These are phyloP conservation scores for Fusarium chuoi DNA, from an alignment of 2,329 filamentous ascomycete species.

Conservation along the genomic window DNA sequence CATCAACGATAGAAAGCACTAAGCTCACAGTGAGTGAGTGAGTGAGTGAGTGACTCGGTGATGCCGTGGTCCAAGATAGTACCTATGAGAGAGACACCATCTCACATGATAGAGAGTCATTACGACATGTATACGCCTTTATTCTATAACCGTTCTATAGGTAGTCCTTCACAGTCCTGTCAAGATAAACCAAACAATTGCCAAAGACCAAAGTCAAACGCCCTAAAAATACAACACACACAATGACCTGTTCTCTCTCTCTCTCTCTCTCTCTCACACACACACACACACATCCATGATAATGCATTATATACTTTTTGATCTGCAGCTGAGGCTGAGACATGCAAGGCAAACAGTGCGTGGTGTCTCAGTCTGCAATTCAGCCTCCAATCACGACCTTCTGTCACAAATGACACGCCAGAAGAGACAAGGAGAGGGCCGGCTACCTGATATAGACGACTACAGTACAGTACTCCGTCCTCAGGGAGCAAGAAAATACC, in stretches of 20 bases:
- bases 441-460: not conserved
- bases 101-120: not conserved
- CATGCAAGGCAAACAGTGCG: constrained; percentile 19
- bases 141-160: not conserved
- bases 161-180: not conserved
- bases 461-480: not conserved
- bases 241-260: not conserved
- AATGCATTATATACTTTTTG: not conserved
- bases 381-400: constrained; percentile 15
- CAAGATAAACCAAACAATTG: not conserved
- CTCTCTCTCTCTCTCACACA: too few species aligned
- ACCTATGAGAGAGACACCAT: not conserved
- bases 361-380: constrained; percentile 14
- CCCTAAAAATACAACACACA: not conserved
- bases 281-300: not conserved
- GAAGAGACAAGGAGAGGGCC: not conserved
- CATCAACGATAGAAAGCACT: not conserved
- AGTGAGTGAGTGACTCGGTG: constrained; percentile 1
- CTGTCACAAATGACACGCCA: constrained; percentile 9
- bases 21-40: not conserved
- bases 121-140: not conserved
- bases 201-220: not conserved
- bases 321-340: constrained; percentile 26
- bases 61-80: not conserved
- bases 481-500: too few species aligned